Conservation (phyloP, 2,329 filamentous ascomycete genomes). For the Aspergillus sp. region DNA sequence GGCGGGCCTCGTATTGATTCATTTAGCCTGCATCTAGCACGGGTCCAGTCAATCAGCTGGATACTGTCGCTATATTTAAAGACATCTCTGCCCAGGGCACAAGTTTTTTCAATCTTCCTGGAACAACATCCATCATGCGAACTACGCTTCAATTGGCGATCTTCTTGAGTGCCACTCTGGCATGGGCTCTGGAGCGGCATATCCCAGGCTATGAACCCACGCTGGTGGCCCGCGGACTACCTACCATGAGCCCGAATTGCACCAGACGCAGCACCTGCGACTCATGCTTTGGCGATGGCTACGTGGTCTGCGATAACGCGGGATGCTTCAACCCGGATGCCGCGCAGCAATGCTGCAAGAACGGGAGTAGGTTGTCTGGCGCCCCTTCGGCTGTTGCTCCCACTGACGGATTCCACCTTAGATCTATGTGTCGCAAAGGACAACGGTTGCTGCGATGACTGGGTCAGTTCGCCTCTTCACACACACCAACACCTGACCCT, state of each 20-base stretch:
- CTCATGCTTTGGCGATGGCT: constrained; percentile 7
- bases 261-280: constrained; percentile 1
- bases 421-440: neutral
- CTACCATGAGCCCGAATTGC: neutral
- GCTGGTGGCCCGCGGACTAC: neutral
- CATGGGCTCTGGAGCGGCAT: neutral
- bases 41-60: neutral
- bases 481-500: neutral
- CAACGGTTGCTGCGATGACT: neutral
- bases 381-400: neutral
- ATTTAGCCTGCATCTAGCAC: neutral
- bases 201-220: neutral
- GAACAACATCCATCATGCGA: neutral
- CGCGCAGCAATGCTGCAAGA: constrained; percentile 7
- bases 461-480: neutral
- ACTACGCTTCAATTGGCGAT: neutral
- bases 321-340: constrained; percentile 9
- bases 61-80: too few relatives aligned
- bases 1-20: neutral
- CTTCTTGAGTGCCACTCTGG: neutral
- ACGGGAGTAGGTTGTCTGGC: constrained; percentile 2
- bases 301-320: constrained; percentile 8
- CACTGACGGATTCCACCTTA: neutral
- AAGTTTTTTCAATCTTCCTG: too few relatives aligned
- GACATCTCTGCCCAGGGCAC: too few relatives aligned